A percentile compares a stretch with the other conserved stretches of the same genome.
phyloP scores from a whole-genome alignment of 352 stramenopile genomes.

The Pythium sukuiense region DNA sequence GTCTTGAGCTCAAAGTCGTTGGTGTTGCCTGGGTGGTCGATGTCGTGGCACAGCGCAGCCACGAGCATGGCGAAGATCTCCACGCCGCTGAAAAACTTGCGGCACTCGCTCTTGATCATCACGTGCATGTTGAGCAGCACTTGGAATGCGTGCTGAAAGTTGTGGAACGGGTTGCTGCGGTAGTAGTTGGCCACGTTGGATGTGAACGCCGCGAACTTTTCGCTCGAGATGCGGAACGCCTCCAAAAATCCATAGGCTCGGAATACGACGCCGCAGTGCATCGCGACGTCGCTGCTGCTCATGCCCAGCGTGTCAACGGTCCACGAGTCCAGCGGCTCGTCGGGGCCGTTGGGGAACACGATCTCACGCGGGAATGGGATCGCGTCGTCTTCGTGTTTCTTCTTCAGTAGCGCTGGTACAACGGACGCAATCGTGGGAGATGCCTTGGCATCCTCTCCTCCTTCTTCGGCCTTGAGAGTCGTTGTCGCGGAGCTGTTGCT shows the following conservation, averaged over 20 bases:
- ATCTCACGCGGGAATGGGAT: constrained; percentile 64
- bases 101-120: constrained; percentile 55
- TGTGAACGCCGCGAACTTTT: constrained; percentile 41
- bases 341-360: constrained; percentile 33
- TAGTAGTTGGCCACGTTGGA: constrained; percentile 60
- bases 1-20: constrained; percentile 87
- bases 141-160: constrained; percentile 76
- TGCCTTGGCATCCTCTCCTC: not conserved
- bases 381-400: constrained; percentile 55
- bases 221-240: constrained; percentile 32
- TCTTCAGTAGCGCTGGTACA: constrained; percentile 32
- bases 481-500: constrained; percentile 5
- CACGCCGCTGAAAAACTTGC: constrained; percentile 57
- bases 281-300: constrained; percentile 23
- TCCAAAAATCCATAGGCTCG: constrained; percentile 42
- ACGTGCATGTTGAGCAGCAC: constrained; percentile 61
- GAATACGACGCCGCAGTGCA: constrained; percentile 30
- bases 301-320: constrained; percentile 41
- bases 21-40: constrained; percentile 80
- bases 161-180: constrained; percentile 78
- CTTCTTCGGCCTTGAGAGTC: not conserved
- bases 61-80: constrained; percentile 79
- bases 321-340: constrained; percentile 59
- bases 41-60: constrained; percentile 74
- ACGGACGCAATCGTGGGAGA: constrained; percentile 17